Percentiles rank a stretch among this genome's conserved stretches.
Conservation (phyloP, 176 grass and related monocot species). For the Cocos nucifera region DNA sequence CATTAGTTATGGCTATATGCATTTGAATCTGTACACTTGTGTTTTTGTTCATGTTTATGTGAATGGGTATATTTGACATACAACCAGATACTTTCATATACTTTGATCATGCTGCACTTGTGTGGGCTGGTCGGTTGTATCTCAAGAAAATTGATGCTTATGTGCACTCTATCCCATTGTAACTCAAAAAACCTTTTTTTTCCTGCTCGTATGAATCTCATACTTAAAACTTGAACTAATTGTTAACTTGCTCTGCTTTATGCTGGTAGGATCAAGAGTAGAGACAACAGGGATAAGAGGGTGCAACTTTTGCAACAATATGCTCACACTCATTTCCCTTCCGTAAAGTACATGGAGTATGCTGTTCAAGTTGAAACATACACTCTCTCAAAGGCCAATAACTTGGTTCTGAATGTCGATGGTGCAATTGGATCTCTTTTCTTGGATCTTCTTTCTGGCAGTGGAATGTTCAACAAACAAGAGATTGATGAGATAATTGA, state of each 20-base stretch:
- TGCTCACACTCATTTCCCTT: neutral
- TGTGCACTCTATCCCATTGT: too few species aligned
- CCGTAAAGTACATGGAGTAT: too few species aligned
- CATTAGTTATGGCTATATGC: too few species aligned
- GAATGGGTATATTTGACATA: too few species aligned
- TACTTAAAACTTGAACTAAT: neutral
- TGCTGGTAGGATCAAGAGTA: conserved; percentile 79
- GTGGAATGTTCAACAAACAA: conserved; percentile 92
- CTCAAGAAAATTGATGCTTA: neutral
- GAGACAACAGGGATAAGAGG: conserved; percentile 97
- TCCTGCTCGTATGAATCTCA: neutral
- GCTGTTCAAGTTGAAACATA: too few species aligned
- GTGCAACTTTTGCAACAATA: conserved; percentile 95
- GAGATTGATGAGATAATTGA: conserved; percentile 94
- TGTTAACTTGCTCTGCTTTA: neutral
- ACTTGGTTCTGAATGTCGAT: conserved; percentile 55
- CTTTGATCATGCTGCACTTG: too few species aligned
- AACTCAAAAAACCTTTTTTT: too few species aligned
- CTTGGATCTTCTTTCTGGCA: conserved; percentile 93
- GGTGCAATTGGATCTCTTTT: conserved; percentile 42
- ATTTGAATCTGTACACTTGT: too few species aligned
- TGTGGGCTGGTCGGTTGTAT: neutral
- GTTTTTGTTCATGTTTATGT: too few species aligned
- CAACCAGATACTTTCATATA: too few species aligned
- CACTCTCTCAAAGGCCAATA: conserved; percentile 3